These are phyloP conservation scores for Globisporangium splendens DNA, from an alignment of 352 stramenopile genomes.

Conservation along the genomic window DNA sequence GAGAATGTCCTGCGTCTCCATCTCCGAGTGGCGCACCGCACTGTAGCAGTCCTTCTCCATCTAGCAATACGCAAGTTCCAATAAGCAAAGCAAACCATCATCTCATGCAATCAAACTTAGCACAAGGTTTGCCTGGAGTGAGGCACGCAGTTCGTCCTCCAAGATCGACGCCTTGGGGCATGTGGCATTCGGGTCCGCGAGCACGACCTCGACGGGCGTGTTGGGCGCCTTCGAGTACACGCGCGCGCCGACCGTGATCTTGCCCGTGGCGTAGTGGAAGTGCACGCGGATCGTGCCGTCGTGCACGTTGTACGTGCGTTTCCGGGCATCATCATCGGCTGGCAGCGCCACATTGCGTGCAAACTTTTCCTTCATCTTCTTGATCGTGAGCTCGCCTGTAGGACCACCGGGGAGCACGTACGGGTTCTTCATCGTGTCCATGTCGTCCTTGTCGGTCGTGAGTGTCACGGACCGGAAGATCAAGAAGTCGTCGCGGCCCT, in stretches of 20 bases:
- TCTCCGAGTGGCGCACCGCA: slow-evolving; percentile 76
- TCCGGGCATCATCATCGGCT: slow-evolving; percentile 83
- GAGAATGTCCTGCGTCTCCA: slow-evolving; percentile 91
- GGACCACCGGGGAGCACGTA: slow-evolving; percentile 72
- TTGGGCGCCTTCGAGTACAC: slow-evolving; percentile 79
- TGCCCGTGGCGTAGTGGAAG: slow-evolving; percentile 91
- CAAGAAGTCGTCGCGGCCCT: slow-evolving; percentile 83
- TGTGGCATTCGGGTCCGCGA: slow-evolving; percentile 58
- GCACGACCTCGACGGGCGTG: slow-evolving; percentile 64
- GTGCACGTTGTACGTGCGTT: slow-evolving; percentile 89
- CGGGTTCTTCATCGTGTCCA: slow-evolving; percentile 65
- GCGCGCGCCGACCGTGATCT: slow-evolving; percentile 83
- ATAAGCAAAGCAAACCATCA: background rate
- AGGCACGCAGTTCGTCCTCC: slow-evolving; percentile 62
- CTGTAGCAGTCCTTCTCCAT: slow-evolving; percentile 92
- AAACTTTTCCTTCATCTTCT: slow-evolving; percentile 94
- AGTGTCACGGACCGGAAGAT: slow-evolving; percentile 82
- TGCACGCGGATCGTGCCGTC: slow-evolving; percentile 87
- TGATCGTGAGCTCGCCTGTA: slow-evolving; percentile 78
- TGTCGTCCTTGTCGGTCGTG: slow-evolving; percentile 67
- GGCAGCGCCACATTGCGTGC: slow-evolving; percentile 43
- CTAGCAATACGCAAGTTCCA: slow-evolving; percentile 17
- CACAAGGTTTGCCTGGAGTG: slow-evolving; percentile 37
- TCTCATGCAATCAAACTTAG: background rate
- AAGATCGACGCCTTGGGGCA: slow-evolving; percentile 75